phyloP scores from a whole-genome alignment of 495 filamentous ascomycete species.

The Aspergillus cavernicola region DNA sequence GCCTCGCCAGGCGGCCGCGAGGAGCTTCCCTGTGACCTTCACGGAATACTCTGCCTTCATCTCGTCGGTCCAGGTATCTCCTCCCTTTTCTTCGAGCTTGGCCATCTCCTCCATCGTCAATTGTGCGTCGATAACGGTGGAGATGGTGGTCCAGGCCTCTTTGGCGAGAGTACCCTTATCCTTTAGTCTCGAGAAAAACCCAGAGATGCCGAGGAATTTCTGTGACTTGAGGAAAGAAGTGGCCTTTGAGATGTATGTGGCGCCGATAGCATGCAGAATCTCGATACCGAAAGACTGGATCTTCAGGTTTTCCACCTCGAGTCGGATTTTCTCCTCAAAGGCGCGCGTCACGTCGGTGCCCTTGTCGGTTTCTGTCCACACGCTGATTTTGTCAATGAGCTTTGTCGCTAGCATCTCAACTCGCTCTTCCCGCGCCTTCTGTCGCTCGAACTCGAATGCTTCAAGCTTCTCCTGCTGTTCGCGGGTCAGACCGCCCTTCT shows the following conservation, averaged over 20 bases:
- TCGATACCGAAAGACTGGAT: constrained; percentile 99
- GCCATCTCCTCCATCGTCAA: constrained; percentile 99
- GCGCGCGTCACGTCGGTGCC: constrained; percentile 75
- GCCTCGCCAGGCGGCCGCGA: constrained; percentile 96
- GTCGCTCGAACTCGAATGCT: constrained; percentile 83
- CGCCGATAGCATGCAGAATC: constrained; percentile 92
- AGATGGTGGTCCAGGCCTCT: constrained; percentile 97
- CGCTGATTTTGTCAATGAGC: constrained; percentile 82
- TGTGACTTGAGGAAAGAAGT: constrained; percentile 87
- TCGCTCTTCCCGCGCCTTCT: constrained; percentile 81
- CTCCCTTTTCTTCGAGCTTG: constrained; percentile 88
- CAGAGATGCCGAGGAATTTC: constrained; percentile 93
- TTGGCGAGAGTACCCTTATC: constrained; percentile 96
- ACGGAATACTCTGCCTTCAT: constrained; percentile 95
- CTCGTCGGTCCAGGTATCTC: constrained; percentile 98
- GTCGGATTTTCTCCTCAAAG: constrained; percentile 88
- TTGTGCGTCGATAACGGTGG: constrained; percentile 95
- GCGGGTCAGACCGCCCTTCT: constrained; percentile 74
- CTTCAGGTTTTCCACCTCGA: constrained; percentile 96
- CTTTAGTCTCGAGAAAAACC: constrained; percentile 89
- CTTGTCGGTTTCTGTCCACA: constrained; percentile 98
- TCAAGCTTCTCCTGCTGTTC: constrained; percentile 89
- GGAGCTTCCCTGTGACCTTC: constrained; percentile 93
- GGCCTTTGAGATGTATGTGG: constrained; percentile 83
- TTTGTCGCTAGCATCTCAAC: constrained; percentile 80